phyloP scores from a whole-genome alignment of 2,329 filamentous ascomycete genomes.

The Colletotrichum theobromicola region DNA sequence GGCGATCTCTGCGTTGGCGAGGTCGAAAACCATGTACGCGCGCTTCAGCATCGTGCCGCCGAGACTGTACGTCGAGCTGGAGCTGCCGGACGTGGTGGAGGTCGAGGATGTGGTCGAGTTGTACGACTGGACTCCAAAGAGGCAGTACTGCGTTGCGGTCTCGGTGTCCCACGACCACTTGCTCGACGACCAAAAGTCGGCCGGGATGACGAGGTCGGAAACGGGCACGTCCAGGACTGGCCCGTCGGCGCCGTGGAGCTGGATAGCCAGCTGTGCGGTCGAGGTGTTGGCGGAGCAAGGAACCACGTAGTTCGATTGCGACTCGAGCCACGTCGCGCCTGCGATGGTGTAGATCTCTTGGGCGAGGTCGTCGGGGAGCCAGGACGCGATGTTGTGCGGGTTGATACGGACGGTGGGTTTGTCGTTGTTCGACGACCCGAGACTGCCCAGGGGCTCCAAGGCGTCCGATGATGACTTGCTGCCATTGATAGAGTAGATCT shows the following conservation, averaged over 20 bases:
- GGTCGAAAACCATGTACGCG: constrained; percentile 37
- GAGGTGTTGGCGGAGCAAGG: constrained; percentile 27
- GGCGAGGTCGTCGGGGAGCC: constrained; percentile 27
- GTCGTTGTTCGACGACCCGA: not conserved
- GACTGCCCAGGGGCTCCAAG: not conserved
- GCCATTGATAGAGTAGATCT: not conserved
- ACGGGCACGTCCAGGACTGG: constrained; percentile 29
- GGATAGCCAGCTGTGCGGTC: constrained; percentile 27
- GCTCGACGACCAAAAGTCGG: not conserved
- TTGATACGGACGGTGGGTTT: not conserved
- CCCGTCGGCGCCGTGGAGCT: constrained; percentile 30
- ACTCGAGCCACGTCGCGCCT: constrained; percentile 27
- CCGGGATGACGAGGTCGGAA: constrained; percentile 32
- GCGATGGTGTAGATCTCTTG: constrained; percentile 30
- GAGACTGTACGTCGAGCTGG: constrained; percentile 20
- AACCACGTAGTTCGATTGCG: constrained; percentile 21
- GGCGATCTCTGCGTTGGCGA: constrained; percentile 34
- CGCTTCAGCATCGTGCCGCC: constrained; percentile 31
- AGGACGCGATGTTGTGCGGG: constrained; percentile 1
- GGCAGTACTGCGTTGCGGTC: constrained; percentile 20
- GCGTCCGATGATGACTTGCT: not conserved
- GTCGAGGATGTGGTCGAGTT: not conserved
- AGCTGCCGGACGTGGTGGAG: not conserved
- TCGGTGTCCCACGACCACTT: not conserved
- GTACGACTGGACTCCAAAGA: constrained; percentile 36